phyloP scores from a whole-genome alignment of 306 rosid genomes.

The Trifolium dubium region DNA sequence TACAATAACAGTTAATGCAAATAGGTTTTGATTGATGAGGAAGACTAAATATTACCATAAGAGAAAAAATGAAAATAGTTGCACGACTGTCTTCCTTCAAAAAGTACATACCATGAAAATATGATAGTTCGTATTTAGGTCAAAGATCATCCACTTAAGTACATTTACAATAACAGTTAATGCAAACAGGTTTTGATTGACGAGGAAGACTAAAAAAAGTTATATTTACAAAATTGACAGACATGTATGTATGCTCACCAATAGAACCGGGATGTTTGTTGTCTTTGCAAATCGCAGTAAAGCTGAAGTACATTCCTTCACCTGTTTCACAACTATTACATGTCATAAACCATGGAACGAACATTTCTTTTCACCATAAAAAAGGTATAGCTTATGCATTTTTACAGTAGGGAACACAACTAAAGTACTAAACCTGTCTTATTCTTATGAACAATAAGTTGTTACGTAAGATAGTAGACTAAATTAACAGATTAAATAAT shows the following conservation, averaged over 20 bases:
- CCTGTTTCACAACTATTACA: constrained; percentile 55
- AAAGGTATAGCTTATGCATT: constrained; percentile 27
- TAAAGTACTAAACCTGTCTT: neutral
- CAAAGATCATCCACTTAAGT: neutral
- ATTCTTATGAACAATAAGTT: constrained; percentile 1
- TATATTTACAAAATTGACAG: constrained; percentile 12
- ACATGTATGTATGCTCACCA: constrained; percentile 64
- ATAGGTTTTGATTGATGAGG: neutral
- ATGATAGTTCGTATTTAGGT: neutral
- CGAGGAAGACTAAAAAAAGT: no score
- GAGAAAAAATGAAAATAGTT: constrained; percentile 21
- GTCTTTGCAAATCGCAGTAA: constrained; percentile 85
- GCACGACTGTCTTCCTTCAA: constrained; percentile 6
- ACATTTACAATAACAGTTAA: no score
- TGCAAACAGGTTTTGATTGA: no score
- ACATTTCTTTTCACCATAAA: constrained; percentile 27
- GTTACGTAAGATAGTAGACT: neutral
- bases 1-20: constrained; percentile 10
- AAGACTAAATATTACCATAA: neutral
- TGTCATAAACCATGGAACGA: constrained; percentile 32
- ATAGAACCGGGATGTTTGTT: constrained; percentile 74
- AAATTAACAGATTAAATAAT: constrained; percentile 22
- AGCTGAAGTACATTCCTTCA: constrained; percentile 89
- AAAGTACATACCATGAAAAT: constrained; percentile 3
- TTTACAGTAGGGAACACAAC: constrained; percentile 18